Evolutionary conservation across 169 alveolate species (phyloP).

Genomic region (Plasmodium adleri): DNA sequence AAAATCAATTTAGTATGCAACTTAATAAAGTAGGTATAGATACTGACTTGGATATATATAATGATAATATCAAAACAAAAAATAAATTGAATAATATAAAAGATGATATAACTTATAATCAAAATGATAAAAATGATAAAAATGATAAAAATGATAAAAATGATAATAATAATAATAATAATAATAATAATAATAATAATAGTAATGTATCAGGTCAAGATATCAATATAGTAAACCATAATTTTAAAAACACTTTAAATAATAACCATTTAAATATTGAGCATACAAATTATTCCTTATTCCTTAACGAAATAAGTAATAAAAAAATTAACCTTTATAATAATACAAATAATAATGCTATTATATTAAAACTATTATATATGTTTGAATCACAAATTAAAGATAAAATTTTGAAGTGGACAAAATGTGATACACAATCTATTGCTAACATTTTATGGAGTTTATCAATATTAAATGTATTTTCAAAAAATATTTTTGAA

Average conservation of each 20-base stretch:
- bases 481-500: constrained; percentile 33
- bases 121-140: background rate
- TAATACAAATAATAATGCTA: constrained; percentile 13
- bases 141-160: background rate
- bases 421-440: constrained; percentile 54
- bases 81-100: background rate
- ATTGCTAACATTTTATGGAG: constrained; percentile 73
- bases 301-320: constrained; percentile 10
- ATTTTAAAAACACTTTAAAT: background rate
- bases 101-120: background rate
- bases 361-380: constrained; percentile 6
- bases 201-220: background rate
- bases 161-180: background rate
- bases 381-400: constrained; percentile 26
- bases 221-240: background rate
- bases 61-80: background rate
- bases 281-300: background rate
- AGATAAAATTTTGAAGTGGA: constrained; percentile 53
- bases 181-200: background rate
- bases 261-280: background rate
- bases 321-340: constrained; percentile 27
- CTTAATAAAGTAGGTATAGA: constrained; percentile 8
- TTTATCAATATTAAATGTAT: constrained; percentile 46
- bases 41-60: constrained; percentile 29
- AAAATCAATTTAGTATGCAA: background rate